Evolutionary conservation across 306 rosid genomes (phyloP).

Genomic region (Sindora glabra): DNA sequence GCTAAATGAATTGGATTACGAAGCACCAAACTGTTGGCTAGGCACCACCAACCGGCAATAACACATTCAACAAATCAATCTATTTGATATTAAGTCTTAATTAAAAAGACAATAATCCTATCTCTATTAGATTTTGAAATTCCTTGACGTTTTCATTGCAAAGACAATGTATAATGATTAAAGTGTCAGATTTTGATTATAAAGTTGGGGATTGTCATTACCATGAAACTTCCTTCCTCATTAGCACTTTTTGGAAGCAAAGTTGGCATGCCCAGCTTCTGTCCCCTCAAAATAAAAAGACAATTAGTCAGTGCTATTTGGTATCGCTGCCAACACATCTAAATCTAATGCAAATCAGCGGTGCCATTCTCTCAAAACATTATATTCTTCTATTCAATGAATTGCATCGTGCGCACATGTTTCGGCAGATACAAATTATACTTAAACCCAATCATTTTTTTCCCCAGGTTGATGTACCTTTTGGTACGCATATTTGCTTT

Average conservation of each 20-base stretch:
- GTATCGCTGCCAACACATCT: too few relatives aligned
- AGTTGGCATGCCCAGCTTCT: too few relatives aligned
- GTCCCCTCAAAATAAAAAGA: too few relatives aligned
- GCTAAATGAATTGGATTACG: slow-evolving; percentile 16
- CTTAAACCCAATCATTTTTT: too few relatives aligned
- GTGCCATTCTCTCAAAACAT: too few relatives aligned
- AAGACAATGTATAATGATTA: neutral
- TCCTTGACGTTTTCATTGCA: neutral
- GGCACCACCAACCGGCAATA: slow-evolving; percentile 20
- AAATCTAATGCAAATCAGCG: too few relatives aligned
- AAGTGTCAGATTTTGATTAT: neutral
- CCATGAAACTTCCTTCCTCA: slow-evolving; percentile 18
- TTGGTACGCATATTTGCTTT: too few relatives aligned
- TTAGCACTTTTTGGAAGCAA: neutral
- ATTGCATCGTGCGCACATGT: too few relatives aligned
- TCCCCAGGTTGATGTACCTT: too few relatives aligned
- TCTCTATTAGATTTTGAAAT: neutral
- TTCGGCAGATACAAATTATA: too few relatives aligned
- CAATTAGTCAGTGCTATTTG: too few relatives aligned
- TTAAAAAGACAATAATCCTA: neutral
- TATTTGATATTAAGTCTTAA: neutral
- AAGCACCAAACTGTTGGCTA: neutral
- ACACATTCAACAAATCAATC: slow-evolving; percentile 4
- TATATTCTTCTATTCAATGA: too few relatives aligned
- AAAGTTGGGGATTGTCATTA: neutral